Base-by-base conservation (phyloP, 2,329 filamentous ascomycete species). In the Trichophyton mentagrophytes region DNA sequence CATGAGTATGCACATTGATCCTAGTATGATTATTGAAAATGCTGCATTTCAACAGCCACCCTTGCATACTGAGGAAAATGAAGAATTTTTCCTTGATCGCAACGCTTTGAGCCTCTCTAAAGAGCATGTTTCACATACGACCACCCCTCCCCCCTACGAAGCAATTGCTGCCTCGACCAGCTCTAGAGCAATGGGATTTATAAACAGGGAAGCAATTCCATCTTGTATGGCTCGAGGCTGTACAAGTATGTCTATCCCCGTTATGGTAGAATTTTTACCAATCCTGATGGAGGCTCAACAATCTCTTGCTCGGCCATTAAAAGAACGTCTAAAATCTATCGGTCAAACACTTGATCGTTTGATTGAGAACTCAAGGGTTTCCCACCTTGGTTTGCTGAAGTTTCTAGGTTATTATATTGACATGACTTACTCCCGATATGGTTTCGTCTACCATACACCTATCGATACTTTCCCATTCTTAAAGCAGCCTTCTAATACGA, bases 381-480 rank as follows among this genome's bases (percentile, higher is more conserved):
- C 72, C 8, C 75, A 76, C 58, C 67, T 76, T 38, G 74, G 72
- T 13, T 65, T 76, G 25, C 65, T 79, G 64, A 73, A 71, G 59
- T 76, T 79, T 58, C 64, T 79, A 7, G 77, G 77, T 1, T 85
- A 82, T 67, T 82, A 71, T 61, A 66, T 84, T 62, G 82, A 85
- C 69, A 80, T 83, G 67, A 74, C 77, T 2, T 76, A 76, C 60
- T 78, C 81, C 53, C 80, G 82, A 1, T 82, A 83, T 67, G 82
- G 81, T 6, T 76, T 85, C 57, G 77, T 85, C 13, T 85, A 84
- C 62, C 80, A 84, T 64, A 76, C 85, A 61, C 82, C 82, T 6
- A 74, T 78, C 22, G 69, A 74, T 60, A 73, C 76, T 61, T 76
- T 79, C 64, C 70, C 72, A n/a, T 71, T 78, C 63, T 62, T 75